Percentiles rank a stretch among this genome's conserved stretches.
These are phyloP conservation scores for Macrolepiota dolichaula DNA, from an alignment of 768 basidiomycete genomes.

Conservation along the genomic window DNA sequence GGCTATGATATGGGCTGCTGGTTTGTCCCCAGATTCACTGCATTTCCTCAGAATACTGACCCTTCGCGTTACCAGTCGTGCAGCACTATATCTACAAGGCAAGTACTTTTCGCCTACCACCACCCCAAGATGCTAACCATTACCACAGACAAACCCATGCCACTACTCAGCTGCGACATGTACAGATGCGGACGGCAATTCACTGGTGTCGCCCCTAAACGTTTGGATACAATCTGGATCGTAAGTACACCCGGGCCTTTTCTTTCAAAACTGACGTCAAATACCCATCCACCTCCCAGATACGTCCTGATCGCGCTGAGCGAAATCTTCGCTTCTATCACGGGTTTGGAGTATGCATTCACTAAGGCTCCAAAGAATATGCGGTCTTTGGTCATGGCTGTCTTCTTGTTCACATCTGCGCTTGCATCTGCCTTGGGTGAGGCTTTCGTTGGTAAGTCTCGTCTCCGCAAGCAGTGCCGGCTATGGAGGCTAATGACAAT, in stretches of 20 bases:
- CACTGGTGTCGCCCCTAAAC: constrained; percentile 53
- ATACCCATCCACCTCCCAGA: constrained; percentile 26
- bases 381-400: constrained; percentile 79
- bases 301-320: constrained; percentile 66
- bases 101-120: neutral
- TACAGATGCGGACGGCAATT: neutral
- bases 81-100: constrained; percentile 73
- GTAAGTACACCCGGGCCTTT: constrained; percentile 21
- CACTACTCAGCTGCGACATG: constrained; percentile 7
- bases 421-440: constrained; percentile 54
- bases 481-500: neutral
- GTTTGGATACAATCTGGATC: constrained; percentile 78
- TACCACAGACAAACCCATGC: constrained; percentile 20
- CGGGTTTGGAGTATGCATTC: constrained; percentile 82
- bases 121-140: constrained; percentile 30
- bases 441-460: constrained; percentile 62
- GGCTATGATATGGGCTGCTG: constrained; percentile 67
- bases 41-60: neutral
- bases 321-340: constrained; percentile 81
- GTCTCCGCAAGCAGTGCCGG: neutral
- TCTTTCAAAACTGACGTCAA: neutral
- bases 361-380: constrained; percentile 86
- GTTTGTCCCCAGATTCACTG: neutral
- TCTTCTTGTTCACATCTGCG: constrained; percentile 59
- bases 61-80: constrained; percentile 36